Conservation (phyloP, 2,329 filamentous ascomycete genomes). For the Aspergillus sergii region DNA sequence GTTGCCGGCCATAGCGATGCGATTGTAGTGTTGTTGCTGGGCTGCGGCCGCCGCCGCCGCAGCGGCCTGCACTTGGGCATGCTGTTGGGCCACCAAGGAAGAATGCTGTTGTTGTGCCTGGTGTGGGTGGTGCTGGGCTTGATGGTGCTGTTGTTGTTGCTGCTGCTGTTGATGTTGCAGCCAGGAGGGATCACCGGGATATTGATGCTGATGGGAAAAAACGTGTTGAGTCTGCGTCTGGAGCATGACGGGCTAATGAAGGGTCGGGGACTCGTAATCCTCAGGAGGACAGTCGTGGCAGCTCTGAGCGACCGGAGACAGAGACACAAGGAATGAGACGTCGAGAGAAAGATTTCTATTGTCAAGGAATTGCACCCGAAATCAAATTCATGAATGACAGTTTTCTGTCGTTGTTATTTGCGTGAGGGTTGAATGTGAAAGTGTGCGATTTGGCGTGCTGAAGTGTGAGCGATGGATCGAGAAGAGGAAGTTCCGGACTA, state of each 20-base stretch:
- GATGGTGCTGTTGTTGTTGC: constrained; percentile 40
- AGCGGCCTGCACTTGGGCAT: constrained; percentile 57
- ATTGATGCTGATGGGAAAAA: constrained; percentile 62
- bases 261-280: constrained; percentile 25
- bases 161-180: constrained; percentile 47
- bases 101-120: constrained; percentile 45
- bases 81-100: constrained; percentile 52
- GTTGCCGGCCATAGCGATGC: constrained; percentile 69
- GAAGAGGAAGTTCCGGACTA: constrained; percentile 30
- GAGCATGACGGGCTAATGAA: constrained; percentile 43
- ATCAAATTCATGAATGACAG: constrained; percentile 33
- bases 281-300: constrained; percentile 22
- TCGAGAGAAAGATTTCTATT: constrained; percentile 10
- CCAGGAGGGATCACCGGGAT: constrained; percentile 49
- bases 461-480: constrained; percentile 24
- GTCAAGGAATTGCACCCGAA: constrained; percentile 30
- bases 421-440: constrained; percentile 2
- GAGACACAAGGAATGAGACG: background rate
- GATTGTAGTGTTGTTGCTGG: constrained; percentile 66
- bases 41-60: constrained; percentile 43
- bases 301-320: constrained; percentile 25
- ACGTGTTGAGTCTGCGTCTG: constrained; percentile 61
- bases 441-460: constrained; percentile 7
- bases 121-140: constrained; percentile 42
- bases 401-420: constrained; percentile 8